phyloP scores from a whole-genome alignment of 1,284 basidiomycete species.

The Puccinia triticina region DNA sequence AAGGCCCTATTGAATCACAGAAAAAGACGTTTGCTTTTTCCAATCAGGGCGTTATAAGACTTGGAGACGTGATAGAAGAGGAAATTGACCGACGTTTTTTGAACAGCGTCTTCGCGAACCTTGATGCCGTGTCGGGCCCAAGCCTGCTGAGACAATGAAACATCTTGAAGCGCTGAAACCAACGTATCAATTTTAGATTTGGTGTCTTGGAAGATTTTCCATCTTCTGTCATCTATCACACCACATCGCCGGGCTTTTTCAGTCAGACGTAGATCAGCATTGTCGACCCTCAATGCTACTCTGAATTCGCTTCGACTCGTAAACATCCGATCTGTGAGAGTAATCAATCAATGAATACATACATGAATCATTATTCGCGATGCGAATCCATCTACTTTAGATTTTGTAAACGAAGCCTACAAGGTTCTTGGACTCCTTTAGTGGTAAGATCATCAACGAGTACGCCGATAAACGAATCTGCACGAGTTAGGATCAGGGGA shows the following conservation, averaged over 20 bases:
- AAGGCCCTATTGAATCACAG: constrained; percentile 67
- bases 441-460: constrained; percentile 87
- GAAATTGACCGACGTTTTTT: constrained; percentile 55
- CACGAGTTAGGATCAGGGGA: constrained; percentile 72
- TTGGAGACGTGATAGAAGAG: not conserved
- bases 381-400: not conserved
- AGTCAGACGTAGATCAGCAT: constrained; percentile 80
- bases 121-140: constrained; percentile 59
- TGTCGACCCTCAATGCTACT: constrained; percentile 81
- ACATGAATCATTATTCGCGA: not conserved
- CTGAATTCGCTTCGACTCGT: constrained; percentile 86
- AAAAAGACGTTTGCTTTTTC: not conserved
- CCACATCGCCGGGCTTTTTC: constrained; percentile 68
- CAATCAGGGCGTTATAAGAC: not conserved
- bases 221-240: constrained; percentile 70
- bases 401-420: constrained; percentile 53
- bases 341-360: not conserved
- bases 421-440: constrained; percentile 85
- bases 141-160: constrained; percentile 57
- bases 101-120: constrained; percentile 58
- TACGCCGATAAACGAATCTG: constrained; percentile 81
- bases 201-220: constrained; percentile 66
- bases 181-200: constrained; percentile 66
- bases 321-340: constrained; percentile 78
- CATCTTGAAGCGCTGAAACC: constrained; percentile 64